These are phyloP conservation scores for Penicillium arizonense DNA, from an alignment of 495 filamentous ascomycete genomes.

Conservation along the genomic window DNA sequence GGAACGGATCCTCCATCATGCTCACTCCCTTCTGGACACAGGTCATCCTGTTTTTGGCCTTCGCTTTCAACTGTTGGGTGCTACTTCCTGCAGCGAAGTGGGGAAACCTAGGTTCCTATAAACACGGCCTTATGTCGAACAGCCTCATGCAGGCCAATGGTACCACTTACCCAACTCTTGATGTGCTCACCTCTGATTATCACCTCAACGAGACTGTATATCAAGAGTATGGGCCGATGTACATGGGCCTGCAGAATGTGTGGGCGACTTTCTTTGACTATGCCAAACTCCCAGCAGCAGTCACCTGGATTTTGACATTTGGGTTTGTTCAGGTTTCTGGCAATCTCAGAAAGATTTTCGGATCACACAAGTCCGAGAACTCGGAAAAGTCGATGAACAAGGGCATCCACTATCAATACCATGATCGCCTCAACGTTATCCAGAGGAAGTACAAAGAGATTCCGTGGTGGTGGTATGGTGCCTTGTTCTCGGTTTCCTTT, in stretches of 20 bases:
- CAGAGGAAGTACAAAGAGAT: constrained; percentile 55
- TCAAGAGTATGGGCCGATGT: constrained; percentile 47
- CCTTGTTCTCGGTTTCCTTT: constrained; percentile 46
- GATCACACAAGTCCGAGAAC: constrained; percentile 19
- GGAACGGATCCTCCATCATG: constrained; percentile 48
- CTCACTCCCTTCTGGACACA: constrained; percentile 56
- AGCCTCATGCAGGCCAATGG: constrained; percentile 49
- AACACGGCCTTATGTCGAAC: constrained; percentile 55
- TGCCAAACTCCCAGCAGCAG: constrained; percentile 52
- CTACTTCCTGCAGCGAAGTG: constrained; percentile 55
- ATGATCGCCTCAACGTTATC: constrained; percentile 54
- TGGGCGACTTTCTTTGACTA: constrained; percentile 60
- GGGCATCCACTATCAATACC: constrained; percentile 51
- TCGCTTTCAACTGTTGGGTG: constrained; percentile 55
- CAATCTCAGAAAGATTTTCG: constrained; percentile 38
- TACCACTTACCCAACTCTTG: constrained; percentile 43
- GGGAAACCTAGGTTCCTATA: constrained; percentile 49
- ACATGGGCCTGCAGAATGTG: constrained; percentile 51
- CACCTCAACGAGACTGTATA: constrained; percentile 55
- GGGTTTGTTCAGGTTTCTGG: constrained; percentile 44
- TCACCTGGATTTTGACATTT: constrained; percentile 56
- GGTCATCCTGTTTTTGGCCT: constrained; percentile 50
- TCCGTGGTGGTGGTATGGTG: constrained; percentile 53
- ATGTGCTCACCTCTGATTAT: constrained; percentile 46
- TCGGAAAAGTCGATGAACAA: constrained; percentile 11